Conservation (phyloP, 2,329 filamentous ascomycete genomes). For the Westerdykella aurantiaca region DNA sequence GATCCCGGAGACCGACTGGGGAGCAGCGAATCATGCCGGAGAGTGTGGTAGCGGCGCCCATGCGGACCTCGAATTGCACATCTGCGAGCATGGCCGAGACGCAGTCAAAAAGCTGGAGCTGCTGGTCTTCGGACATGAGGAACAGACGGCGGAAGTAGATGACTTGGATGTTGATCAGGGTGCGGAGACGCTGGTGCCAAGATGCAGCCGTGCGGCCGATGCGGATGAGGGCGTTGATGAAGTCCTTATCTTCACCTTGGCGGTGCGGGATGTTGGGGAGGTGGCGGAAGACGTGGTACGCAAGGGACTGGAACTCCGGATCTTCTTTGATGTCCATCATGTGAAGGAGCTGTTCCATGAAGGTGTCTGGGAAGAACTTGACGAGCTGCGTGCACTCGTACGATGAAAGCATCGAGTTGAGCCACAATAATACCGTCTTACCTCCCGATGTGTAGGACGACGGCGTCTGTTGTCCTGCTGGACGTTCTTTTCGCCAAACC, state of each 20-base stretch:
- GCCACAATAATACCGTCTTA: conserved; percentile 93
- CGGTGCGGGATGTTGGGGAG: conserved; percentile 92
- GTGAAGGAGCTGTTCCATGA: conserved; percentile 89
- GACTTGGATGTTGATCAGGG: conserved; percentile 97
- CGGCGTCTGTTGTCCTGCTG: conserved; percentile 83
- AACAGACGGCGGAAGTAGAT: conserved; percentile 97
- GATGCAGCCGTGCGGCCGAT: conserved; percentile 79
- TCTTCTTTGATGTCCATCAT: conserved; percentile 99
- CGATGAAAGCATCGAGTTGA: conserved; percentile 83
- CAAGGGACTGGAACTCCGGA: conserved; percentile 85
- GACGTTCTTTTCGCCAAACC: conserved; percentile 77
- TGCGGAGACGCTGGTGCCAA: conserved; percentile 93
- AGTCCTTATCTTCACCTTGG: conserved; percentile 73
- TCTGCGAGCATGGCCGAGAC: conserved; percentile 96
- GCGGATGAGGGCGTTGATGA: conserved; percentile 78
- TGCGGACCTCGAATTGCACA: conserved; percentile 84
- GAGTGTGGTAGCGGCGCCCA: conserved; percentile 84
- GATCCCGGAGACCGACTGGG: conserved; percentile 69
- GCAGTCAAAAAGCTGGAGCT: conserved; percentile 76
- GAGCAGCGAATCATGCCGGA: conserved; percentile 98
- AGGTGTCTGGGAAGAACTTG: conserved; percentile 81
- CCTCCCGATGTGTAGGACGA: conserved; percentile 92
- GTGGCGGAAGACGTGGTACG: conserved; percentile 95
- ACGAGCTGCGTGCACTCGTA: conserved; percentile 89
- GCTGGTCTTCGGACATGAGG: conserved; percentile 67